A percentile compares a stretch with the other conserved stretches of the same genome.
These are phyloP conservation scores for Anisodus acutangulus DNA, from an alignment of 257 asterid genomes.

Conservation along the genomic window DNA sequence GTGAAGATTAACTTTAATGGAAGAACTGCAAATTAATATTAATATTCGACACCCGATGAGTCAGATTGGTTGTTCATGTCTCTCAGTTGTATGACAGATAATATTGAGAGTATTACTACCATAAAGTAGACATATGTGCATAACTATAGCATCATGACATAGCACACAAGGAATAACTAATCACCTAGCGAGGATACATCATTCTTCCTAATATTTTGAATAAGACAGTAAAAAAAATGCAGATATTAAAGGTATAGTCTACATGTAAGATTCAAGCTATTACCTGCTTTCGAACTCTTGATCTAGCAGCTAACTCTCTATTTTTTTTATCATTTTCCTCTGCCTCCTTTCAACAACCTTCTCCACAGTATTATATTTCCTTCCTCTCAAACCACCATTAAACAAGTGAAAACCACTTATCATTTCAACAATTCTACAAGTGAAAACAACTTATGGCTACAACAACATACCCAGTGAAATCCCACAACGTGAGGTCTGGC, in stretches of 20 bases:
- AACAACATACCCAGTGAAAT: too few species aligned
- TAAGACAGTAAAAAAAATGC: neutral
- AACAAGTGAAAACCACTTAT: too few species aligned
- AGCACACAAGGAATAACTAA: neutral
- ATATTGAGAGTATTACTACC: neutral
- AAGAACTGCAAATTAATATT: neutral
- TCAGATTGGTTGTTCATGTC: neutral
- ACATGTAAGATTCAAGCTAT: neutral
- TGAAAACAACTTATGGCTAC: too few species aligned
- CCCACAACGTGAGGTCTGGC: too few species aligned
- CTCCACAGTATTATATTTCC: conserved; percentile 71
- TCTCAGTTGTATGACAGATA: neutral
- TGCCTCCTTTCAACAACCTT: conserved; percentile 95
- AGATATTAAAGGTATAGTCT: too few species aligned
- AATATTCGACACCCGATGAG: neutral
- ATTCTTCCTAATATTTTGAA: neutral
- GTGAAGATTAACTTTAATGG: neutral
- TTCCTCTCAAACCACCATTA: conserved; percentile 71
- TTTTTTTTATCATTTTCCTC: conserved; percentile 95
- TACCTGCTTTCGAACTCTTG: conserved; percentile 98
- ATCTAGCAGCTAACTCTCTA: conserved; percentile 94
- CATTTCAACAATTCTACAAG: too few species aligned
- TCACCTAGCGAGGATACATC: neutral
- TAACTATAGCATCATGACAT: neutral
- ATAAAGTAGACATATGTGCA: neutral